Percentiles rank a stretch among this genome's conserved stretches.
These are phyloP conservation scores for Myriosclerotinia curreyana DNA, from an alignment of 2,329 filamentous ascomycete genomes.

Conservation along the genomic window DNA sequence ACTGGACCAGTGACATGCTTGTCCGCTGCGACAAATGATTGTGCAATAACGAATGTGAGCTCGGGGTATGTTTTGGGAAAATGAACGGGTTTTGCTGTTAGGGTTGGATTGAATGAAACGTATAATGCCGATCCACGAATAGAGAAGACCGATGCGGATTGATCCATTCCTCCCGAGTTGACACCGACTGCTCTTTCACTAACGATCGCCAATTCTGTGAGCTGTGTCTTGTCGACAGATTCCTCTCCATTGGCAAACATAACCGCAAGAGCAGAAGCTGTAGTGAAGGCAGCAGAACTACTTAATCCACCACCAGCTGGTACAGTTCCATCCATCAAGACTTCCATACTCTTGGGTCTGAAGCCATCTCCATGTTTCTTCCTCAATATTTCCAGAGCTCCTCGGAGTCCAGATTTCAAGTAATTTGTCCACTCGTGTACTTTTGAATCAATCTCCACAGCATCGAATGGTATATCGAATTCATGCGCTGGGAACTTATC, in stretches of 20 bases:
- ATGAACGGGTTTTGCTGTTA: slow-evolving; percentile 72
- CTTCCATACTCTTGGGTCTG: slow-evolving; percentile 73
- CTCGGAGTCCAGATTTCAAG: slow-evolving; percentile 87
- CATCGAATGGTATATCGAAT: slow-evolving; percentile 65
- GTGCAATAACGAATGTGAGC: slow-evolving; percentile 87
- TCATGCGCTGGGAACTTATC: slow-evolving; percentile 72
- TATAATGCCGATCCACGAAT: slow-evolving; percentile 81
- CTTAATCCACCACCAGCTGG: slow-evolving; percentile 89
- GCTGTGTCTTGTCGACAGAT: slow-evolving; percentile 81
- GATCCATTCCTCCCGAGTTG: slow-evolving; percentile 98
- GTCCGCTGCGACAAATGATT: slow-evolving; percentile 90
- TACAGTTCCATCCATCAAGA: slow-evolving; percentile 87
- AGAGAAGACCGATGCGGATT: slow-evolving; percentile 92
- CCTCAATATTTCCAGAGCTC: slow-evolving; percentile 74
- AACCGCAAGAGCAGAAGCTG: slow-evolving; percentile 81
- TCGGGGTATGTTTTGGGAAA: slow-evolving; percentile 81
- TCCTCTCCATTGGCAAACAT: slow-evolving; percentile 79
- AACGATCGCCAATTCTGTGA: slow-evolving; percentile 90
- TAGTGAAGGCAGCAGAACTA: slow-evolving; percentile 91
- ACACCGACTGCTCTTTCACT: slow-evolving; percentile 93
- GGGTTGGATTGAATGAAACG: slow-evolving; percentile 79
- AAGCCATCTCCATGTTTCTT: slow-evolving; percentile 60
- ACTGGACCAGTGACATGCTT: slow-evolving; percentile 92
- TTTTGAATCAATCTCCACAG: slow-evolving; percentile 78
- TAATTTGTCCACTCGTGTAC: slow-evolving; percentile 97